Conservation (phyloP, 805 yeast species). For the Cyberlindnera japonica region DNA sequence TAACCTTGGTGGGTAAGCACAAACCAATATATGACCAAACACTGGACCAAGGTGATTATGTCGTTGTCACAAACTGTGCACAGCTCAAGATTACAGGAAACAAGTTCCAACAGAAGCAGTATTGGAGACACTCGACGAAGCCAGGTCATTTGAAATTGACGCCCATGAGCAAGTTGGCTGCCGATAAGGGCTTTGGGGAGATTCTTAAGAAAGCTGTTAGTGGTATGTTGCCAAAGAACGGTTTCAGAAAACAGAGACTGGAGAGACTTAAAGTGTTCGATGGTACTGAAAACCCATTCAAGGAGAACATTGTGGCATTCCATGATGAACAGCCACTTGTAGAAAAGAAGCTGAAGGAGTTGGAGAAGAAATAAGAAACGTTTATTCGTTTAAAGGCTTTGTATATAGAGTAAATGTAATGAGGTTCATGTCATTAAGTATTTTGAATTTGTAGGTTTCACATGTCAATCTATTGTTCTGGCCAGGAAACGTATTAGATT, state of each 20-base stretch:
- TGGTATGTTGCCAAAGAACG: conserved; percentile 95
- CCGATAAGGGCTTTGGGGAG: conserved; percentile 85
- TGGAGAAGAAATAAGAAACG: conserved; percentile 10
- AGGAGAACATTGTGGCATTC: conserved; percentile 76
- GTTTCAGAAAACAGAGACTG: conserved; percentile 70
- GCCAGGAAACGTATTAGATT: too few species aligned
- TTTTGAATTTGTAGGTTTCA: too few species aligned
- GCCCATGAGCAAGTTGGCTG: conserved; percentile 73
- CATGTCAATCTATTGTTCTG: too few species aligned
- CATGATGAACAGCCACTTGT: conserved; percentile 70
- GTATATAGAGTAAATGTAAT: conserved; percentile 4
- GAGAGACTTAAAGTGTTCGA: conserved; percentile 85
- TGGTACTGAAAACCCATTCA: conserved; percentile 85
- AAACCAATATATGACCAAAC: conserved; percentile 82
- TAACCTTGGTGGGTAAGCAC: conserved; percentile 92
- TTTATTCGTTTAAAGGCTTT: too few species aligned
- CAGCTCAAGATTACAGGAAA: conserved; percentile 80
- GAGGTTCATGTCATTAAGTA: conserved; percentile 6
- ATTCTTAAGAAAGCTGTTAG: conserved; percentile 82
- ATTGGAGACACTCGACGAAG: conserved; percentile 84
- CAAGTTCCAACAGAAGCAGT: conserved; percentile 73
- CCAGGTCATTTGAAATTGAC: conserved; percentile 87
- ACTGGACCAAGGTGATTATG: conserved; percentile 92
- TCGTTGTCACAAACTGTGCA: conserved; percentile 91
- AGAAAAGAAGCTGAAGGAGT: conserved; percentile 35